Evolutionary conservation across 805 yeast species (phyloP), one percentile per base, ranked within the genome.

Genomic region (Saturnispora gosingensis): DNA sequence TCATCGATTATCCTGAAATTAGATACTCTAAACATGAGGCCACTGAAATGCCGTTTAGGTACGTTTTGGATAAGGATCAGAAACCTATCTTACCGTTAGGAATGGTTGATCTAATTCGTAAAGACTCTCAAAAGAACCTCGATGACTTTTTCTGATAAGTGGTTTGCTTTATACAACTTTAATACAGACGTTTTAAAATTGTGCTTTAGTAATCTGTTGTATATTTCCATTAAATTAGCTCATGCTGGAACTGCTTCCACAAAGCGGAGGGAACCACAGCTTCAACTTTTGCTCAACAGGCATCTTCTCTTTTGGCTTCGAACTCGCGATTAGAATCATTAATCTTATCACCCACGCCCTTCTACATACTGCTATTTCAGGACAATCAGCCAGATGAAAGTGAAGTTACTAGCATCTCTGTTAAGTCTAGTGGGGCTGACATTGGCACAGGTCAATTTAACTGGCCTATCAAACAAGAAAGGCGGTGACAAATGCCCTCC

Each of bases 1-100:
- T 88, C 65, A 80, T 91, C 49, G 98, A 93, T 66, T 89, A 87
- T 64, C 99, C 99, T 3, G 98, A 91, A 67, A 84, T 91, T 59
- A 80, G 88, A 64, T 91, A 86, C 71, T 83, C 74, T 67, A 84
- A 83, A 65, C 80, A 86, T 62, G 99, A 93, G 67, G 86, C 95
- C 3, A 89, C 97, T 0, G 97, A 91, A 64, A 91, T 91, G 99
- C 99, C 99, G 3, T 91, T 91, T 71, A 76, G 99, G 63, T 91
- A 91, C 61, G 84, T 91, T 16, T 68, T 82, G 53, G 86, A 85
- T 59, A 65, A 61, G 0, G 59, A 75, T 1, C 80, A 79, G 3
- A 75, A 78, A 54, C 98, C 99, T 1, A 85, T 93, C 10, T 72
- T 91, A 62, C 99, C 99, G 0, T 77, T 78, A 51, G 98, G 98